Evolutionary conservation across 768 basidiomycete species (phyloP), one percentile per base, ranked within the genome.

Genomic region (Trichaptum fuscoviolaceum): DNA sequence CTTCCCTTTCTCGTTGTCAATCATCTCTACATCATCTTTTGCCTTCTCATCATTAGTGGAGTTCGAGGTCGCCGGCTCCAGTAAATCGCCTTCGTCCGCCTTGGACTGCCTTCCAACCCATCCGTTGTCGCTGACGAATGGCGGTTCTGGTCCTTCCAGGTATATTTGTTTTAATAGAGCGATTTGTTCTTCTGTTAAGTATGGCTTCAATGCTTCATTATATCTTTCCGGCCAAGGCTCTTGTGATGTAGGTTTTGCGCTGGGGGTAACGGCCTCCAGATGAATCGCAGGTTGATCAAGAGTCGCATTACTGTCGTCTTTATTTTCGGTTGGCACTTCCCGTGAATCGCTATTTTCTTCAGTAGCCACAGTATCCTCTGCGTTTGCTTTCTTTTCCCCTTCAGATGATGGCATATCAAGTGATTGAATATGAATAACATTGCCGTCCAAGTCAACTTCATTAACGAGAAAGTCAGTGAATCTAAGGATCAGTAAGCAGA

Each of bases 381-480:
- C 1, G 18, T 61, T 24, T 24, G 10, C 25, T 24, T 61, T 25
- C 70, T 81, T 83, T 70, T 84, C 85, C 10, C 79, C 71, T 26
- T 86, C 75, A 26, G 81, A 81, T 67, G 84, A 81, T 1, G 94
- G 95, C 73, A 87, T 87, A 36, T 79, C 84, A 52, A 99, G 83
- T 64, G 87, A 85, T 74, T 92, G 93, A 35, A 99, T 73, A 73
- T 92, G 90, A 20, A 97, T 79, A 8, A 93, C 89, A 69, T 91
- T 86, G 58, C 89, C 84, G 69, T 93, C 88, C 67, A 87, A 83
- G 72, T 92, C 88, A 35, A 99, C 89, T 78, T 99, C 97, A 72
- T 84, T 91, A 23, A 99, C 97, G 71, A 99, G 72, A 74, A 99
- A 99, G 77, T 99, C 97, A 57, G 96, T 96, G 76, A 99, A 99